A percentile compares a stretch with the other conserved stretches of the same genome.
Evolutionary conservation across 495 filamentous ascomycete species (phyloP).

Genomic region (Amphirosellinia nigrospora): DNA sequence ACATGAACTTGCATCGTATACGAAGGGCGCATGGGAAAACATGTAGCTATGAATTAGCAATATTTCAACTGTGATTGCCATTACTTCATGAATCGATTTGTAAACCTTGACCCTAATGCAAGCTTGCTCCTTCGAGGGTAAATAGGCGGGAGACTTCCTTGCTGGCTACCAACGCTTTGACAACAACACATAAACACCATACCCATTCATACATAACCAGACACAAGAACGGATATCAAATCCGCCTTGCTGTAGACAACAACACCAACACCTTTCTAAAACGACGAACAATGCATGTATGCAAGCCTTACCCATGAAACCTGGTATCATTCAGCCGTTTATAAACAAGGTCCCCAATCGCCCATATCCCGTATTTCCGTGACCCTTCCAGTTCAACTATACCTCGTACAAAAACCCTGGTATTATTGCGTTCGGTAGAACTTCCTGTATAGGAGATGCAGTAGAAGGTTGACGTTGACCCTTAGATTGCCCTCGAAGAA

Average conservation of each 20-base stretch:
- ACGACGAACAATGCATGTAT: conserved; percentile 15
- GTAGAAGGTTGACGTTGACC: conserved; percentile 92
- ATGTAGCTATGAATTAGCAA: conserved; percentile 6
- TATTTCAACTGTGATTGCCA: conserved; percentile 19
- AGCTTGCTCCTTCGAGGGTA: no score
- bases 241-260: neutral
- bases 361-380: conserved; percentile 11
- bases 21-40: neutral
- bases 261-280: conserved; percentile 12
- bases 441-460: conserved; percentile 97
- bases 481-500: conserved; percentile 87
- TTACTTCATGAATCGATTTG: conserved; percentile 14
- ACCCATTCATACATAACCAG: neutral
- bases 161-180: neutral
- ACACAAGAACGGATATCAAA: conserved; percentile 16
- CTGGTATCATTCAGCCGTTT: conserved; percentile 26
- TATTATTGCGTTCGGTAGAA: conserved; percentile 84
- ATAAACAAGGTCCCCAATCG: conserved; percentile 27
- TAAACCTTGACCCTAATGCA: neutral
- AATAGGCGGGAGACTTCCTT: neutral
- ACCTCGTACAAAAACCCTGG: neutral
- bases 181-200: neutral
- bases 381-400: neutral
- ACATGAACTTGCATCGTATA: neutral
- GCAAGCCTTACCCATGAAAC: conserved; percentile 17